Evolutionary conservation across 1,284 basidiomycete genomes (phyloP), one percentile per base, ranked within the genome.

Genomic region (Exsudoporus floridanus): DNA sequence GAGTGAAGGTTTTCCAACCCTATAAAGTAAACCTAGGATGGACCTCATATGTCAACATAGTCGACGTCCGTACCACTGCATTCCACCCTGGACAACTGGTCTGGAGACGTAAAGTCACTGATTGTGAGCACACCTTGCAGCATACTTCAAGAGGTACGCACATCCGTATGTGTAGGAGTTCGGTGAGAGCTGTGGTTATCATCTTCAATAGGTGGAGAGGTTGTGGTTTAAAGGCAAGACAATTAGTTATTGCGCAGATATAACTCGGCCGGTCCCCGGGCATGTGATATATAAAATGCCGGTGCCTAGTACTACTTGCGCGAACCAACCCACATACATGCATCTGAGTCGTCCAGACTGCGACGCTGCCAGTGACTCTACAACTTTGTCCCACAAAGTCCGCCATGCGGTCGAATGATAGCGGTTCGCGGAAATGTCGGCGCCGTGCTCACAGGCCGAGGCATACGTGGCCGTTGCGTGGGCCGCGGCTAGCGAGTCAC

Each of bases 41-140:
- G 23, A 28, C 13, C 23, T 30, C 30, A 28, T 38, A 55, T 60
- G 33, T 16, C 58, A 46, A 50, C 37, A 46, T 58, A 54, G n/a
- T n/a, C 6, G 56, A 43, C 12, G 23, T 14, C 1, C 72, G 46
- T 73, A 87, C 88, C 89, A 92, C 81, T 92, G 90, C 90, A 92
- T 92, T 27, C 90, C 90, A 50, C 88, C 89, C 65, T 90, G 89
- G 3, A 89, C 82, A 55, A 90, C 79, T 41, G 86, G 90, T 44
- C 86, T 90, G 39, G 27, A 19, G 28, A 21, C 7, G 41, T 38
- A 58, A 54, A 45, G n/a, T n/a, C n/a, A n/a, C n/a, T 30, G 18
- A 52, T 57, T 38, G 65, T 52, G 46, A 50, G 46, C 0, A 14
- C 10, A 28, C n/a, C n/a, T n/a, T n/a, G n/a, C n/a, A n/a, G n/a